Percentiles rank a stretch among this genome's conserved stretches.
Evolutionary conservation across 1,284 basidiomycete species (phyloP).

Genomic region (Vanrija sp.): DNA sequence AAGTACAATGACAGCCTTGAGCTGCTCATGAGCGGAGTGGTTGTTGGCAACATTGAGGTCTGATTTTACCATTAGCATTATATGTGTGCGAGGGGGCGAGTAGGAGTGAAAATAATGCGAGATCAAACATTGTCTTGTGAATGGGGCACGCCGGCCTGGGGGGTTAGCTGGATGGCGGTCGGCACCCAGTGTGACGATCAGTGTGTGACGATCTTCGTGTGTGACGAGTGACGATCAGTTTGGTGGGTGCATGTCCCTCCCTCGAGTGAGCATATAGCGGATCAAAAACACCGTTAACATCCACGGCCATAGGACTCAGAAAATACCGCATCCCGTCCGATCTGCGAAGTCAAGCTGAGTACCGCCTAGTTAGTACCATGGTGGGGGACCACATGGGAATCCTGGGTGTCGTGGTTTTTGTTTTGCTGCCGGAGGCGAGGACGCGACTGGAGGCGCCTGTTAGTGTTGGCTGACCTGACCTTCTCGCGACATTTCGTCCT

Average conservation of each 20-base stretch:
- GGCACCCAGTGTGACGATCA: no score
- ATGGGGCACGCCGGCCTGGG: no score
- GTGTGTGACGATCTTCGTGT: no score
- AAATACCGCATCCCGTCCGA: constrained; percentile 52
- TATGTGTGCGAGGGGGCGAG: neutral
- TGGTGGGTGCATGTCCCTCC: no score
- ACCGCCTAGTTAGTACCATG: constrained; percentile 76
- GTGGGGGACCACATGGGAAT: constrained; percentile 79
- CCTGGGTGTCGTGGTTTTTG: constrained; percentile 56
- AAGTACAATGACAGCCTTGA: constrained; percentile 40
- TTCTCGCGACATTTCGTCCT: no score
- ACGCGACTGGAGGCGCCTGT: no score
- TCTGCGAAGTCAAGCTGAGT: constrained; percentile 61
- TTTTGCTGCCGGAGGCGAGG: no score
- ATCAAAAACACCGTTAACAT: neutral
- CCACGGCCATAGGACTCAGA: constrained; percentile 49
- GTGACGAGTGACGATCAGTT: no score
- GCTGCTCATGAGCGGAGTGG: constrained; percentile 38
- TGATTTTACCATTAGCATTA: constrained; percentile 7
- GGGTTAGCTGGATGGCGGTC: no score
- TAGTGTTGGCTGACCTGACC: no score
- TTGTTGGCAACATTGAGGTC: constrained; percentile 38
- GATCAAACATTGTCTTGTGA: no score
- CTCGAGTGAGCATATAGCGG: no score
- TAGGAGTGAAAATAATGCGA: neutral